Conservation (phyloP, 1,284 basidiomycete species). For the Farysia itapuensis region DNA sequence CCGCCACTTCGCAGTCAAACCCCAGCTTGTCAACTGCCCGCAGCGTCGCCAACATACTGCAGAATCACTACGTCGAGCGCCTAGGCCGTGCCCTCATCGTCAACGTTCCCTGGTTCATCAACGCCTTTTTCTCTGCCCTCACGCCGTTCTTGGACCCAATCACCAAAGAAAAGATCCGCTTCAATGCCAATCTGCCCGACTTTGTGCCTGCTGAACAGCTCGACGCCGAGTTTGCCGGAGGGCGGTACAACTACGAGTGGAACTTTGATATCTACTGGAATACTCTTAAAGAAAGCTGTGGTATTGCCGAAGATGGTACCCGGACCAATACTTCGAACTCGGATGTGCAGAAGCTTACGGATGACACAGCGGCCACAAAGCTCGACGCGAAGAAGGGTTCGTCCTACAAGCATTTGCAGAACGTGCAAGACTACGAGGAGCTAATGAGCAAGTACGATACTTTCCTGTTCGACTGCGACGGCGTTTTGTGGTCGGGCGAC, state of each 20-base stretch:
- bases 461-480: conserved; percentile 77
- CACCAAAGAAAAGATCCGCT: conserved; percentile 81
- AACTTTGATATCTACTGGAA: conserved; percentile 71
- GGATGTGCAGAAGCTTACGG: conserved; percentile 16
- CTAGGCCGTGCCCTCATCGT: conserved; percentile 81
- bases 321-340: conserved; percentile 1
- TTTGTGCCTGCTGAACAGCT: conserved; percentile 76
- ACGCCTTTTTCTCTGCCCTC: conserved; percentile 73
- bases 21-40: conserved; percentile 41
- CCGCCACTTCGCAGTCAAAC: conserved; percentile 37
- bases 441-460: conserved; percentile 52
- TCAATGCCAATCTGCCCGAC: conserved; percentile 71
- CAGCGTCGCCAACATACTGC: conserved; percentile 68
- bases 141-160: conserved; percentile 85
- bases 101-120: conserved; percentile 69
- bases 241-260: conserved; percentile 75
- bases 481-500: conserved; percentile 81
- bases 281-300: conserved; percentile 30
- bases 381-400: conserved; percentile 1
- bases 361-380: conserved; percentile 20
- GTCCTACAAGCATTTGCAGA: conserved; percentile 36
- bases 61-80: conserved; percentile 87
- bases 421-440: conserved; percentile 24
- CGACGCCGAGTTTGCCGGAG: conserved; percentile 76
- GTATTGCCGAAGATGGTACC: conserved; percentile 39